Evolutionary conservation across 352 stramenopile genomes (phyloP).

Genomic region (Globisporangium cystogenes): DNA sequence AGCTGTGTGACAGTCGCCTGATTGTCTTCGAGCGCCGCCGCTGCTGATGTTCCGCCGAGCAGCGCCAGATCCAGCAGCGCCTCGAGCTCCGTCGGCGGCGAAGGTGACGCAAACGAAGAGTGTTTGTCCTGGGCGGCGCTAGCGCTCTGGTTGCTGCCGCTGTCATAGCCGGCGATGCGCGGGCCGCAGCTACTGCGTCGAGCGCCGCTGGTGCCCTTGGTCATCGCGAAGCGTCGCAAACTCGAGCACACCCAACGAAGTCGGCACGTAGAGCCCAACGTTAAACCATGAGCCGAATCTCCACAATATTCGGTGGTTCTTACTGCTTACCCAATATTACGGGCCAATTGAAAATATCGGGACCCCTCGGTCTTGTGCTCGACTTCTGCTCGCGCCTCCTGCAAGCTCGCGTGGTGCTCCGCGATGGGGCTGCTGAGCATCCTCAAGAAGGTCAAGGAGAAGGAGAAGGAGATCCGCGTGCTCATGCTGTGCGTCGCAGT

Average conservation of each 20-base stretch:
- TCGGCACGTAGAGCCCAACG: too few species aligned
- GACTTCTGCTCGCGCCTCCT: too few species aligned
- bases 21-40: constrained; percentile 17
- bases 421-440: constrained; percentile 90
- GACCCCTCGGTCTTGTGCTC: too few species aligned
- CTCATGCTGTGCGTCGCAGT: constrained; percentile 90
- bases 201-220: constrained; percentile 7
- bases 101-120: neutral
- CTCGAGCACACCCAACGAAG: too few species aligned
- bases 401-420: too few species aligned
- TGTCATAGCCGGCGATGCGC: neutral
- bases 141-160: neutral
- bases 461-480: constrained; percentile 98
- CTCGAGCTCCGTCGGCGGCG: constrained; percentile 19
- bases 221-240: constrained; percentile 5
- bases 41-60: constrained; percentile 12
- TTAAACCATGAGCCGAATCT: too few species aligned
- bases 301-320: too few species aligned
- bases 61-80: constrained; percentile 45
- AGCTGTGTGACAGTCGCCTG: constrained; percentile 16
- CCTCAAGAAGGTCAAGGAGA: constrained; percentile 98
- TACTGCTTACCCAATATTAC: too few species aligned
- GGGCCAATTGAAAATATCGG: too few species aligned
- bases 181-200: constrained; percentile 10
- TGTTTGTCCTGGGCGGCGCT: neutral